Percentiles rank a stretch among this genome's conserved stretches.
These are phyloP conservation scores for Sarcomyxa edulis DNA, from an alignment of 768 basidiomycete genomes.

Conservation along the genomic window DNA sequence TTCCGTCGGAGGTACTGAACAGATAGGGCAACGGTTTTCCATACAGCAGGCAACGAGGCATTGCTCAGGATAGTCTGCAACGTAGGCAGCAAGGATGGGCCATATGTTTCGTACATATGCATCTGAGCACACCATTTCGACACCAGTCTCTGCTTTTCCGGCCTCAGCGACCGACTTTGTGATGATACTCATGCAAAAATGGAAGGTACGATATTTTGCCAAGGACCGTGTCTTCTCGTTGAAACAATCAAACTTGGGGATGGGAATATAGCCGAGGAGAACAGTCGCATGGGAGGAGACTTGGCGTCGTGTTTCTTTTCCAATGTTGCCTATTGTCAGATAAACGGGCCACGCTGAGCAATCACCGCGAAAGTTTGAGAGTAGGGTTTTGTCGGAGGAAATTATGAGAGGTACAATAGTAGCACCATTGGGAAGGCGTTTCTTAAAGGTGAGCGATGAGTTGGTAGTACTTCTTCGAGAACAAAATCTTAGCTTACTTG, in stretches of 20 bases:
- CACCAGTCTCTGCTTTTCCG: too few species aligned
- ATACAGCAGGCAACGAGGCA: constrained; percentile 24
- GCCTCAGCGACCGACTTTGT: constrained; percentile 23
- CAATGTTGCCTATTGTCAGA: constrained; percentile 32
- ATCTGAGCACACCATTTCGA: constrained; percentile 25
- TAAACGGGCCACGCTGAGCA: constrained; percentile 38
- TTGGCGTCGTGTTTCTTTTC: constrained; percentile 20
- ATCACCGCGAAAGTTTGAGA: constrained; percentile 29
- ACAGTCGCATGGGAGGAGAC: constrained; percentile 21
- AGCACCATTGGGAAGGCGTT: constrained; percentile 15
- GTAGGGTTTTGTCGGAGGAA: constrained; percentile 23
- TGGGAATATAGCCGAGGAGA: constrained; percentile 31
- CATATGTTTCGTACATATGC: constrained; percentile 14
- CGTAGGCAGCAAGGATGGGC: constrained; percentile 12
- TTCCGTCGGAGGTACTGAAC: constrained; percentile 15
- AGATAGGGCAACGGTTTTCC: constrained; percentile 21
- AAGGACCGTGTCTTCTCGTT: constrained; percentile 8
- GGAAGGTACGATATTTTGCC: constrained; percentile 24
- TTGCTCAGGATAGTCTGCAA: constrained; percentile 33
- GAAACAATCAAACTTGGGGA: constrained; percentile 25
- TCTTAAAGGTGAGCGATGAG: too few species aligned
- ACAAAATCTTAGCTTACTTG: constrained; percentile 27
- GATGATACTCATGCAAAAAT: constrained; percentile 22
- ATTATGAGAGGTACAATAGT: constrained; percentile 31
- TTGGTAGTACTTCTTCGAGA: background rate